Percentiles rank a stretch among this genome's conserved stretches.
Evolutionary conservation across 768 basidiomycete species (phyloP).

Genomic region (Tylopilus intermedius): DNA sequence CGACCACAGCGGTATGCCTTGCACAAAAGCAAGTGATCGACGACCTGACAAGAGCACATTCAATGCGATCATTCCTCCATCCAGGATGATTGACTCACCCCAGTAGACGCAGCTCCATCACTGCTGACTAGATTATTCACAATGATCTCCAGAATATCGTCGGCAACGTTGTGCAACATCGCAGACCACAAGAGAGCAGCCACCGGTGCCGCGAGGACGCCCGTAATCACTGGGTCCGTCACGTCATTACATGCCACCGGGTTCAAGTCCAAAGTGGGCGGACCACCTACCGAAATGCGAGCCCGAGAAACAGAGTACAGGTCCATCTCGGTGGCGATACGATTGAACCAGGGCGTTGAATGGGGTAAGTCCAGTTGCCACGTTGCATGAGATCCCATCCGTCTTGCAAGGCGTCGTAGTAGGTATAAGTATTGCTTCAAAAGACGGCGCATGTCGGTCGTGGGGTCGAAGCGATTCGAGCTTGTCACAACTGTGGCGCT

Average conservation of each 20-base stretch:
- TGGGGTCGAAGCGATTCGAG: slow-evolving; percentile 92
- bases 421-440: slow-evolving; percentile 71
- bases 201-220: slow-evolving; percentile 47
- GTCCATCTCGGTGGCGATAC: slow-evolving; percentile 78
- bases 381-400: slow-evolving; percentile 80
- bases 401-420: slow-evolving; percentile 74
- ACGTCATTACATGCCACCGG: slow-evolving; percentile 45
- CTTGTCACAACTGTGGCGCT: slow-evolving; percentile 86
- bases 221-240: slow-evolving; percentile 43
- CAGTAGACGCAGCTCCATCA: slow-evolving; percentile 43
- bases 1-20: too few relatives aligned
- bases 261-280: slow-evolving; percentile 48
- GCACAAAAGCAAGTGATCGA: slow-evolving; percentile 74
- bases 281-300: slow-evolving; percentile 48
- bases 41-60: slow-evolving; percentile 35
- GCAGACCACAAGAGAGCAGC: slow-evolving; percentile 73
- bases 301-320: slow-evolving; percentile 78
- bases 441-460: slow-evolving; percentile 67
- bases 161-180: slow-evolving; percentile 69
- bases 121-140: slow-evolving; percentile 51
- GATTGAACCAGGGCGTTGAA: slow-evolving; percentile 84
- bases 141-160: slow-evolving; percentile 76
- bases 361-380: slow-evolving; percentile 79
- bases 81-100: slow-evolving; percentile 39
- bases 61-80: background rate